Evolutionary conservation across 768 basidiomycete species (phyloP), one percentile per base, ranked within the genome.

Genomic region (Scleroderma citrinum): DNA sequence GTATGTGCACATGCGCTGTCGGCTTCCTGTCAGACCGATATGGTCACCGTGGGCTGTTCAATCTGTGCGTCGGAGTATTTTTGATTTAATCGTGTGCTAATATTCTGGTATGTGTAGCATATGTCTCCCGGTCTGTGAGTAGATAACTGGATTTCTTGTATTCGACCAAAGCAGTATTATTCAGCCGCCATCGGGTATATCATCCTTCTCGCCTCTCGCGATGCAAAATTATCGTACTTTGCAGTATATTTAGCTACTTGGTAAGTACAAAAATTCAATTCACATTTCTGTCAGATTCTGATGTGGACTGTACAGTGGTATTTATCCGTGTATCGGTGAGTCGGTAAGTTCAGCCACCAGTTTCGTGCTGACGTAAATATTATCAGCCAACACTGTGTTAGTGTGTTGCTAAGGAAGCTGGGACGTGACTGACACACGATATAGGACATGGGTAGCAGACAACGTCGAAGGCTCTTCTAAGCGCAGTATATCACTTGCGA

Each of bases 381-480:
- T n/a, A 10, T 31, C 43, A 83, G 82, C 82, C 12, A 83, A 83
- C 57, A 75, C 78, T 1, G 72, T 80, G 81, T 82, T 57, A 56
- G 72, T 59, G 29, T 6, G 6, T 13, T 47, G 42, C 40, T 35
- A 5, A 40, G 11, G 26, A 34, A 42, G 17, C 3, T 29, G 29
- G 3, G 6, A 30, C 31, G 40, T 59, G 46, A 57, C 32, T 19
- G 10, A 14, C 12, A 34, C 51, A 52, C 21, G 30, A 21, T 49
- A 24, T 32, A 70, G 76, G 52, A 72, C 76, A 3, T 78, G 76
- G 75, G 76, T 79, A 19, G 78, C 80, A 17, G 86, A 87, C 58
- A 88, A 85, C 59, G 74, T 83, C 13, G 84, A 87, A 65, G 85
- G 86, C 13, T 74, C 77, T 3, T 88, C 87, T 66, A 88, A 88